Evolutionary conservation across 371 early-diverging fungal genomes (phyloP).

Genomic region (Blastocladiella emersonii): DNA sequence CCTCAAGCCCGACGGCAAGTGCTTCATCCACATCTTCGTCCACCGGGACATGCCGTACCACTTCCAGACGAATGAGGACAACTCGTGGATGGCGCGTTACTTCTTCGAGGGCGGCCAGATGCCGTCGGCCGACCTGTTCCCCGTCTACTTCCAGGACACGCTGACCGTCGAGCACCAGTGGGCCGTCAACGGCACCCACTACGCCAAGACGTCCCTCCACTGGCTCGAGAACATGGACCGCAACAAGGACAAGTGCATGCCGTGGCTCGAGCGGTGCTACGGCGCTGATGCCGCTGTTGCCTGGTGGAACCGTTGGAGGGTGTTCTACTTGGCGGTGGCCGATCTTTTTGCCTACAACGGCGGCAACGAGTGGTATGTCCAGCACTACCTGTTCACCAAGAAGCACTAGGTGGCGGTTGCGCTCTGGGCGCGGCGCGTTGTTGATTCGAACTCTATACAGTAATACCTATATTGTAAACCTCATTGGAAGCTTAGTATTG

Average conservation of each 20-base stretch:
- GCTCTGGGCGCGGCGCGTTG: no score
- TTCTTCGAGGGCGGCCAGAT: slow-evolving; percentile 48
- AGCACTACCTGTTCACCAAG: slow-evolving; percentile 30
- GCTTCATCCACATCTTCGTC: slow-evolving; percentile 42
- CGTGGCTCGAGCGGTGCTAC: slow-evolving; percentile 7
- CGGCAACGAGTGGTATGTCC: slow-evolving; percentile 40
- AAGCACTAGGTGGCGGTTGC: not conserved
- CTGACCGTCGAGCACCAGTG: slow-evolving; percentile 31
- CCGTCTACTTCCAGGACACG: slow-evolving; percentile 31
- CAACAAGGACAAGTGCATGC: slow-evolving; percentile 18
- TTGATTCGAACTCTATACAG: no score
- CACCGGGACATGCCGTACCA: slow-evolving; percentile 37
- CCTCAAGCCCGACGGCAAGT: slow-evolving; percentile 28
- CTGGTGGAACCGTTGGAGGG: slow-evolving; percentile 42
- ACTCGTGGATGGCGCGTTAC: slow-evolving; percentile 46
- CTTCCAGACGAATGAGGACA: slow-evolving; percentile 29
- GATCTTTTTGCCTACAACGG: slow-evolving; percentile 34
- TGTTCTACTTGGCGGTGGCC: slow-evolving; percentile 35
- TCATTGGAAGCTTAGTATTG: no score
- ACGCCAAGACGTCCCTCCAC: slow-evolving; percentile 25
- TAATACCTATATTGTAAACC: no score
- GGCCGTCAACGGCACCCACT: slow-evolving; percentile 40
- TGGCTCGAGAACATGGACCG: slow-evolving; percentile 32
- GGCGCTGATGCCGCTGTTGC: slow-evolving; percentile 11
- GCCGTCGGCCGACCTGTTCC: slow-evolving; percentile 30